These are phyloP conservation scores for Glebionis coronaria DNA, from an alignment of 129 eudicot genomes.

Conservation along the genomic window DNA sequence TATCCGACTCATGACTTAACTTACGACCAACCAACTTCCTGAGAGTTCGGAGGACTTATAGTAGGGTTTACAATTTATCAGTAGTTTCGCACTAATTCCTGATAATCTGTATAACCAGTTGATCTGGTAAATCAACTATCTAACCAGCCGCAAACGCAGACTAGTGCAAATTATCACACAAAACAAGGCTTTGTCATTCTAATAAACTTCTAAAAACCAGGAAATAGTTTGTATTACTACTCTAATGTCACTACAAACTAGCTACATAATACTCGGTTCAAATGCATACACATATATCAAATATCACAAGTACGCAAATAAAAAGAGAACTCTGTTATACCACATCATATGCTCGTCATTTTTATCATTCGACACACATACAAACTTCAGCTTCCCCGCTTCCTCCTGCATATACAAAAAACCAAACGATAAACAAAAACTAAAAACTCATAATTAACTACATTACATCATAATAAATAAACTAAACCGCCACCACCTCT, in stretches of 20 bases:
- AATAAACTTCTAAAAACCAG: no score
- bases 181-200: no score
- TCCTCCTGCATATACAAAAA: constrained; percentile 63
- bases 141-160: no score
- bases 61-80: not conserved
- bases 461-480: not conserved
- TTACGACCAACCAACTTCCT: not conserved
- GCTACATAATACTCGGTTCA: not conserved
- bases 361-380: constrained; percentile 79
- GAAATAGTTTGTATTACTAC: not conserved
- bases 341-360: constrained; percentile 88
- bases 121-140: not conserved
- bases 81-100: not conserved
- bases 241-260: not conserved
- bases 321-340: constrained; percentile 46
- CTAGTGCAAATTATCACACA: no score
- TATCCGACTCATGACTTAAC: no score
- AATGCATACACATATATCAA: not conserved
- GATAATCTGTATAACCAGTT: not conserved
- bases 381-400: constrained; percentile 74
- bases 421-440: not conserved
- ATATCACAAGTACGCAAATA: not conserved
- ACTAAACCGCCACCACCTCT: constrained; percentile 45
- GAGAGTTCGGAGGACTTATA: not conserved
- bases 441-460: no score